phyloP scores from a whole-genome alignment of 805 yeast species.

The Yarrowia deformans region DNA sequence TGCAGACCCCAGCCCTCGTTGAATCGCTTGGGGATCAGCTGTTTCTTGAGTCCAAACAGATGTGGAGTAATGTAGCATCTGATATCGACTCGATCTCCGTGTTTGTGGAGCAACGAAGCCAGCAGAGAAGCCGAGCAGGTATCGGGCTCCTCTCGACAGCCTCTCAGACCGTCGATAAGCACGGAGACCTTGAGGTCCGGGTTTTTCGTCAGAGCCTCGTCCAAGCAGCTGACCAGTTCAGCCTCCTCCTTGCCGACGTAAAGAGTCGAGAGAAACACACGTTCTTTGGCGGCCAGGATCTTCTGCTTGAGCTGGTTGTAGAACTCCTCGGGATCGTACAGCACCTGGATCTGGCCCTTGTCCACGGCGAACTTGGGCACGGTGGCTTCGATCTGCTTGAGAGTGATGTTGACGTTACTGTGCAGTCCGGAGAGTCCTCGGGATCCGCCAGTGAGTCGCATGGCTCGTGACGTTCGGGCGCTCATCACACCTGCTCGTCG shows the following conservation, averaged over 20 bases:
- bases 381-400: slow-evolving; percentile 62
- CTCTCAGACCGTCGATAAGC: slow-evolving; percentile 85
- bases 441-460: slow-evolving; percentile 20
- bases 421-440: slow-evolving; percentile 40
- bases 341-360: slow-evolving; percentile 63
- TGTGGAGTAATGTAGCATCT: slow-evolving; percentile 92
- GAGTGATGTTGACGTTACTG: slow-evolving; percentile 44
- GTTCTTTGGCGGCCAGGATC: slow-evolving; percentile 64
- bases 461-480: slow-evolving; percentile 5
- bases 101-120: slow-evolving; percentile 67
- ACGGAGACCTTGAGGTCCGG: slow-evolving; percentile 72
- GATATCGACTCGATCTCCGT: slow-evolving; percentile 71
- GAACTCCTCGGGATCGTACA: slow-evolving; percentile 74
- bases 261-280: slow-evolving; percentile 83
- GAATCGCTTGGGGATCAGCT: slow-evolving; percentile 76
- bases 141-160: slow-evolving; percentile 90
- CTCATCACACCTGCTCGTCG: slow-evolving; percentile 21
- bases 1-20: slow-evolving; percentile 93
- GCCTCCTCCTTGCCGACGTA: slow-evolving; percentile 84
- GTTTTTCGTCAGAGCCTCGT: slow-evolving; percentile 64
- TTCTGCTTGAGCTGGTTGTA: slow-evolving; percentile 67
- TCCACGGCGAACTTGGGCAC: slow-evolving; percentile 72
- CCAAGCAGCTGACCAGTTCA: slow-evolving; percentile 72
- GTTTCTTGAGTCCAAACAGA: slow-evolving; percentile 68
- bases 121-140: slow-evolving; percentile 78